These are phyloP conservation scores for Venturia oleaginea DNA, from an alignment of 2,329 filamentous ascomycete genomes.

Conservation along the genomic window DNA sequence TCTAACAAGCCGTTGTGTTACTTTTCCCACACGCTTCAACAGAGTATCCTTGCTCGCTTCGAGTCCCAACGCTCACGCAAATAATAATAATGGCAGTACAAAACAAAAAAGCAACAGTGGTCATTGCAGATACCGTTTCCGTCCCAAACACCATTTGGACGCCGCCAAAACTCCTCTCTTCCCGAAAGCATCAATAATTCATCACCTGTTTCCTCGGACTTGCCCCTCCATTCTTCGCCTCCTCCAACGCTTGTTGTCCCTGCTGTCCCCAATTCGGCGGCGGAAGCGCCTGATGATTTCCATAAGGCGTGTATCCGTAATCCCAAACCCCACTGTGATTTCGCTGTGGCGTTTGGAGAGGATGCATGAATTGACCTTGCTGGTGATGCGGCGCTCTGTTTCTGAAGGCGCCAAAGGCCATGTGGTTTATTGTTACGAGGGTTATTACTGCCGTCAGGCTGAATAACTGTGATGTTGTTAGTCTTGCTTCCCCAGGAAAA, in stretches of 20 bases:
- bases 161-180: neutral
- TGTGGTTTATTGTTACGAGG: conserved; percentile 46
- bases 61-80: neutral
- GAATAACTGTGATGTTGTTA: conserved; percentile 35
- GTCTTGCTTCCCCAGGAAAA: conserved; percentile 13
- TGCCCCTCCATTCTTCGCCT: neutral
- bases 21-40: neutral
- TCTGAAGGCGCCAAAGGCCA: conserved; percentile 49
- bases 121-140: neutral
- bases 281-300: neutral
- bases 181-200: neutral
- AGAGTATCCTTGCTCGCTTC: neutral
- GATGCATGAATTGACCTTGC: conserved; percentile 9
- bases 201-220: conserved; percentile 1
- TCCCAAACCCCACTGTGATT: neutral
- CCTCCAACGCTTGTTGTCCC: neutral
- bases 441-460: conserved; percentile 39
- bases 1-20: neutral
- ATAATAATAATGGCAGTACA: neutral
- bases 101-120: neutral
- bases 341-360: conserved; percentile 10
- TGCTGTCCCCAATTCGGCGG: conserved; percentile 1
- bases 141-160: neutral
- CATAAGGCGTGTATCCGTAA: conserved; percentile 7
- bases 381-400: conserved; percentile 25